Base-by-base conservation (phyloP, 139 green algal genomes). In the Chlorella ohadii region DNA sequence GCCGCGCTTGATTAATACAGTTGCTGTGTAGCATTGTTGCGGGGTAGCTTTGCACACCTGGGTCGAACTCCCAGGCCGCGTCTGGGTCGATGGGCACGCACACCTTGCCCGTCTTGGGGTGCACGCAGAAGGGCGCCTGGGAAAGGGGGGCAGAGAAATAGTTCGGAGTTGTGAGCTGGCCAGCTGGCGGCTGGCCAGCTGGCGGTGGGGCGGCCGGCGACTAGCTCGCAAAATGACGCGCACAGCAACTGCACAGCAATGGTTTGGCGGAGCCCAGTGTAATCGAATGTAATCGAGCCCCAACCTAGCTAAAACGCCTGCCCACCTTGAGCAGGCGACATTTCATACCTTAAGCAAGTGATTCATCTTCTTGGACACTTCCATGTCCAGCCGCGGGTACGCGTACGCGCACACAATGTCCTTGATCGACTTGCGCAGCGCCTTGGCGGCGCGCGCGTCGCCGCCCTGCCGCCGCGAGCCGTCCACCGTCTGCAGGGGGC, bases 361-460 rank as follows among this genome's bases (percentile, higher is more conserved):
- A 90, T 99, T 99, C 94, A 98, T 99, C 91, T 99, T 98, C 86
- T 98, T 98, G 6, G 97, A 99, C 33, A 99, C 97, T 90, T 99
- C 97, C 78, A 98, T 87, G 88, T 99, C 97, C 59, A 99, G 93
- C 19, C 97, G 92, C 7, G 97, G 97, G 90, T 99, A 99, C 28
- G 90, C 87, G 88, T 96, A 94, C 0, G 92, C 91, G 83, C 99
- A 95, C 9, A 99, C 81, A 76, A 97, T 92, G 59, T 94, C 92
- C 57, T 92, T 85, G 44, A 84, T 4, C 9, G 65, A 65, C 44
- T 67, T 82, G 61, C 6, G 38, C 65, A 76, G 44, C n/a, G 61
- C 64, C 44, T 72, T 72, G 25, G 56, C 59, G 0, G 76, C 59
- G 13, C 76, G 76, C 6, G 23, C 39, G 19, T 82, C 76, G 3